Evolutionary conservation across 106 monocot species (phyloP).

Genomic region (Hemerocallis citrina): DNA sequence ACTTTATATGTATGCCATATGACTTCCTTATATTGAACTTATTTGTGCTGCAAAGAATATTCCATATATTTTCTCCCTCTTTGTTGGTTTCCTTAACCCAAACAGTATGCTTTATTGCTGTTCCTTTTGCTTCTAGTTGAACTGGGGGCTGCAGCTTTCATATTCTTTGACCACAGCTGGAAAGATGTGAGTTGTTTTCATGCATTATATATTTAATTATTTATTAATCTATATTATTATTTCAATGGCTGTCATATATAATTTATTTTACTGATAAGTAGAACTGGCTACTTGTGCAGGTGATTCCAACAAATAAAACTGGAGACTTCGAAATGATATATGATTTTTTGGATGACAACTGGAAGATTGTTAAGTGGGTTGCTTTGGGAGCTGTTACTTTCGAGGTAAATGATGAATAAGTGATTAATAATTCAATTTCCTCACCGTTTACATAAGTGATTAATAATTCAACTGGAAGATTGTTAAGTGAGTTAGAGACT

Average conservation of each 20-base stretch:
- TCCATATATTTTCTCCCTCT: neutral
- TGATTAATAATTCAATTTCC: neutral
- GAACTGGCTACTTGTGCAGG: conserved; percentile 31
- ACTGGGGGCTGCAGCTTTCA: conserved; percentile 83
- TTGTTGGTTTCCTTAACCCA: conserved; percentile 39
- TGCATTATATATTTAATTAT: neutral
- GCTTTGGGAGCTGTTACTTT: conserved; percentile 67
- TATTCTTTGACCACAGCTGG: conserved; percentile 91
- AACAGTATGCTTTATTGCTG: conserved; percentile 80
- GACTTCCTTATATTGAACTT: too few relatives aligned
- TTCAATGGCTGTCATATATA: neutral
- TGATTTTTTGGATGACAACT: conserved; percentile 66
- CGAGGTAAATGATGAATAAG: conserved; percentile 36
- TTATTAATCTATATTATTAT: neutral
- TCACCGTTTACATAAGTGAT: too few relatives aligned
- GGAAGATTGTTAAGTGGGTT: conserved; percentile 91
- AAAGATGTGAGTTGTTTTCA: conserved; percentile 51
- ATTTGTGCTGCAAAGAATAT: too few relatives aligned
- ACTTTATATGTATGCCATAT: too few relatives aligned
- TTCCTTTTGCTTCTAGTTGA: conserved; percentile 72
- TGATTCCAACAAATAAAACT: conserved; percentile 82
- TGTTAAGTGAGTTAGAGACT: too few relatives aligned
- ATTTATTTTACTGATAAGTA: neutral
- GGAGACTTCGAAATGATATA: conserved; percentile 82
- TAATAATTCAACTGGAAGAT: too few relatives aligned